Evolutionary conservation across 768 basidiomycete species (phyloP).

Genomic region (Xerocomellus chrysenteron): DNA sequence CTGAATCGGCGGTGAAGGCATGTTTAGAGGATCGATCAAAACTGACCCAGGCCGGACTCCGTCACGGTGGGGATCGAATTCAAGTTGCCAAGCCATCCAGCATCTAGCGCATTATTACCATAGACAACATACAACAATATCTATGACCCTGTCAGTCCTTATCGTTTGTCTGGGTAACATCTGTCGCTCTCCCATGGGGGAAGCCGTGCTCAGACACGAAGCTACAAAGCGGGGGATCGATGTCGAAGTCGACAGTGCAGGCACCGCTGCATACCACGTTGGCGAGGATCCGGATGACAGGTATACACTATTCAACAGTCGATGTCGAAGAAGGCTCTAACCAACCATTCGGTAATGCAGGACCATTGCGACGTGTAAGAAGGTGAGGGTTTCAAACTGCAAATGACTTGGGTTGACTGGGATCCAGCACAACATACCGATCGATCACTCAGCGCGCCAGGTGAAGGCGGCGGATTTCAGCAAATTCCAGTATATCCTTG

Average conservation of each 20-base stretch:
- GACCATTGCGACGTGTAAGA: slow-evolving; percentile 66
- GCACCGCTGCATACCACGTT: slow-evolving; percentile 81
- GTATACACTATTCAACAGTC: slow-evolving; percentile 37
- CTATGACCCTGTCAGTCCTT: slow-evolving; percentile 53
- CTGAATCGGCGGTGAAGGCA: slow-evolving; percentile 83
- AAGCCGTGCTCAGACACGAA: slow-evolving; percentile 75
- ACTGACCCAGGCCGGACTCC: neutral
- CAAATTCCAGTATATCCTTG: slow-evolving; percentile 80
- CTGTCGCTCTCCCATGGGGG: slow-evolving; percentile 90
- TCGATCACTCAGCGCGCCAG: slow-evolving; percentile 67
- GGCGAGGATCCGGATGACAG: slow-evolving; percentile 83
- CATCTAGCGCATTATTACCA: neutral
- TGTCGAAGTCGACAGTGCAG: slow-evolving; percentile 77
- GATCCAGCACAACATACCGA: slow-evolving; percentile 68
- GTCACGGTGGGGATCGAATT: slow-evolving; percentile 1
- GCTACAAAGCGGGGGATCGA: slow-evolving; percentile 65
- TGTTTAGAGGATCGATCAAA: slow-evolving; percentile 29
- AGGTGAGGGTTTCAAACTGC: slow-evolving; percentile 41
- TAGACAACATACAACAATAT: neutral
- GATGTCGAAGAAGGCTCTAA: neutral
- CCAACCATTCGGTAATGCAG: slow-evolving; percentile 35
- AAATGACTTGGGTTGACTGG: neutral
- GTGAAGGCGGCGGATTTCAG: slow-evolving; percentile 65
- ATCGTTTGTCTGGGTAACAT: slow-evolving; percentile 84
- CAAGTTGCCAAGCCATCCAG: neutral